These are phyloP conservation scores for Trypanosoma conorhini DNA, from an alignment of 208 protist genomes.

Conservation along the genomic window DNA sequence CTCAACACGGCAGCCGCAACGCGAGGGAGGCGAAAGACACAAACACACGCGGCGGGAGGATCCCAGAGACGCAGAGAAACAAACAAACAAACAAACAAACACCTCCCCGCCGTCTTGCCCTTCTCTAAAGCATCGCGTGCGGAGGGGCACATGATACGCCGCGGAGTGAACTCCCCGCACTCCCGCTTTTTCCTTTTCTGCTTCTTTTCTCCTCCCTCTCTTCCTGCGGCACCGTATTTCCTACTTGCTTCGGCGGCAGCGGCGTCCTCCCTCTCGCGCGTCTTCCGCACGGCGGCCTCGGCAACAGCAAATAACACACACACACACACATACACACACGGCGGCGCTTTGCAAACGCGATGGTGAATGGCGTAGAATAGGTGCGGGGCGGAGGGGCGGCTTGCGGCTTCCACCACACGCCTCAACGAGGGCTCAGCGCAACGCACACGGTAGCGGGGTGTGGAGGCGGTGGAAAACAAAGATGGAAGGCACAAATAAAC, in stretches of 20 bases:
- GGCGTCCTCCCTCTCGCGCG: neutral
- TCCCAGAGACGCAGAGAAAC: neutral
- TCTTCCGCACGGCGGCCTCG: neutral
- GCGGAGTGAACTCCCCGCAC: no score
- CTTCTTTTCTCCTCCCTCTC: no score
- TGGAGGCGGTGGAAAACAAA: neutral
- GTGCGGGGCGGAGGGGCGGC: neutral
- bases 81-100: no score
- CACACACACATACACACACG: constrained; percentile 14
- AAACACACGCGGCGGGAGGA: neutral
- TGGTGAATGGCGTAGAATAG: neutral
- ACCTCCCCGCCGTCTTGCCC: neutral
- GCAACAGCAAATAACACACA: constrained; percentile 18
- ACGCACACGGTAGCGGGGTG: neutral
- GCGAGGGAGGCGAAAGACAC: neutral
- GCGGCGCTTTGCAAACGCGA: neutral
- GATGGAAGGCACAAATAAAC: neutral
- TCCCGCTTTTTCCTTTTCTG: no score
- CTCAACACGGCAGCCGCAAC: no score
- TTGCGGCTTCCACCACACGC: neutral
- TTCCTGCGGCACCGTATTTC: no score
- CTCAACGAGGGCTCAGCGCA: neutral
- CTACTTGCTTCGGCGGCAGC: no score
- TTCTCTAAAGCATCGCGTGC: no score
- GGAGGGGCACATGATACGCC: no score